Evolutionary conservation across 2,329 filamentous ascomycete genomes (phyloP), one percentile per base, ranked within the genome.

Genomic region (Colletotrichum coccodes): DNA sequence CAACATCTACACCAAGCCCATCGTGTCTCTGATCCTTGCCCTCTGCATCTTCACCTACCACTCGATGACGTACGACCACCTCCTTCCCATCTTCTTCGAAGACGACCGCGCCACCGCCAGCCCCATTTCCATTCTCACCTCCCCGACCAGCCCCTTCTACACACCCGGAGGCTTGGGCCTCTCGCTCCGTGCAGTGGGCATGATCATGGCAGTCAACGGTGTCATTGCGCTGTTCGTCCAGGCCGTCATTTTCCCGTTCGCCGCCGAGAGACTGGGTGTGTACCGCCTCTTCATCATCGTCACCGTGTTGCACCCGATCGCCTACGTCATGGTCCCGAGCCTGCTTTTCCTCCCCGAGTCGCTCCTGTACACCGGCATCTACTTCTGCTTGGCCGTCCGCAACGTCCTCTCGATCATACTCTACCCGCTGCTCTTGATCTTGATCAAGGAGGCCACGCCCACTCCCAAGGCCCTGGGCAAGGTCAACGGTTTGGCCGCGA

Each of bases 11-110:
- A 84, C 82, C 78, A 84, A 85, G 79, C 88, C 87, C 46, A 90
- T 97, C 69, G 83, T 93, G 72, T 90, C 92, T 79, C 88, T 97
- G 60, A 90, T 96, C 44, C 76, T 94, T n/a, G 92, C 95, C 1
- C 83, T 98, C 54, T 93, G 92, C 50, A 93, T 98, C 71, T 97
- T 97, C 82, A 96, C 94, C 5, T 97, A 97, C 78, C 95, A 98
- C 80, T 94, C 92, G 42, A 98, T 98, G 94, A 94, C 92, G 0
- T 98, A 94, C 80, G 95, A 98, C 76, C 93, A 97, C 77, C 87
- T 98, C 1, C 85, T 97, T 61, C 95, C 95, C 8, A 97, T 98
- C 68, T 98, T 97, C 81, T 89, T 97, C 59, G 94, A 98, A 78
- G 94, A 97, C 74, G 86, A 90, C 46, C 87, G 88, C 34, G 82